These are phyloP conservation scores for Globisporangium abappressorium DNA, from an alignment of 352 stramenopile genomes.

Conservation along the genomic window DNA sequence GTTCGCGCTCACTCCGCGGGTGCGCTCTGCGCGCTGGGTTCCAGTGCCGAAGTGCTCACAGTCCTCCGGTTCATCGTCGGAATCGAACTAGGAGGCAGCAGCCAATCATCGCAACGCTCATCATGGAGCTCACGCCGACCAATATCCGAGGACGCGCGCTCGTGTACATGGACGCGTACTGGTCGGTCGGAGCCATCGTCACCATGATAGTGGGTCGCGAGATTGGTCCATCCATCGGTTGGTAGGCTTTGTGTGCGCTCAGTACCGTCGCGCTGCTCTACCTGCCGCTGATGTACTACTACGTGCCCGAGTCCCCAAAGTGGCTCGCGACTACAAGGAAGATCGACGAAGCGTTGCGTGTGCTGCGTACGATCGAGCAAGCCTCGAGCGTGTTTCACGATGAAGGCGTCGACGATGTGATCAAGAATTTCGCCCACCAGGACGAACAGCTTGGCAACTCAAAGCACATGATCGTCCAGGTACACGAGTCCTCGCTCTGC, in stretches of 20 bases:
- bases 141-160: slow-evolving; percentile 18
- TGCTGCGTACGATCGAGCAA: slow-evolving; percentile 9
- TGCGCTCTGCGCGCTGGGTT: not conserved
- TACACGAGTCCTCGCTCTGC: slow-evolving; percentile 23
- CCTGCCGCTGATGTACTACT: slow-evolving; percentile 1
- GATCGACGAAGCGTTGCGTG: slow-evolving; percentile 12
- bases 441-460: not conserved
- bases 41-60: not conserved
- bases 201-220: not conserved
- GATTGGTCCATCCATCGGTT: not conserved
- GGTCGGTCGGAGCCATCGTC: slow-evolving; percentile 16
- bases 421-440: not conserved
- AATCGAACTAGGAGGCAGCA: slow-evolving; percentile 14
- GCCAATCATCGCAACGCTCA: slow-evolving; percentile 14
- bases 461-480: not conserved
- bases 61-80: slow-evolving; percentile 1
- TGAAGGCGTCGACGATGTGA: not conserved
- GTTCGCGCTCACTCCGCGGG: not conserved
- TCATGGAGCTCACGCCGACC: slow-evolving; percentile 23
- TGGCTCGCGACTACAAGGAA: not conserved
- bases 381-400: not conserved
- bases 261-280: not conserved
- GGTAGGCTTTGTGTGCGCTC: not conserved
- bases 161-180: slow-evolving; percentile 22
- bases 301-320: slow-evolving; percentile 6